Base-by-base conservation (phyloP, 495 filamentous ascomycete species). In the Staphylotrichum tortipilum region DNA sequence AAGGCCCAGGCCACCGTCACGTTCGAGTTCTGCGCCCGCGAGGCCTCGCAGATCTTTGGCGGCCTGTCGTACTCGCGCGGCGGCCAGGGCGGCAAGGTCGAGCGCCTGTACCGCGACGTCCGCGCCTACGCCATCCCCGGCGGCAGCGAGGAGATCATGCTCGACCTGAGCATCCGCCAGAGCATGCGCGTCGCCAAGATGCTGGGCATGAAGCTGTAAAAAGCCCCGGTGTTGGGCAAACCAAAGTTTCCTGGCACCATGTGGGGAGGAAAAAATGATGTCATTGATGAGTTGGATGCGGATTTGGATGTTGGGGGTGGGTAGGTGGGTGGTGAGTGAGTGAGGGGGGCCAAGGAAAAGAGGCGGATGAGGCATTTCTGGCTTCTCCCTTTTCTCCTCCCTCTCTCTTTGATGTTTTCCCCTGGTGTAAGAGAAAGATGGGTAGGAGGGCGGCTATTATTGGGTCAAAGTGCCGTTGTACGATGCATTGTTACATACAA, bases 91-190 rank as follows among this genome's bases (percentile, higher is more conserved):
- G 91, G 81, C 30, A 98, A 98, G 82, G 80, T 98, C 43, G 92
- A 98, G 79, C 71, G 92, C 29, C 70, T 98, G 56, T 98, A 98
- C 66, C 76, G 92, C 50, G 92, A 98, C 70, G 92, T 98, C n/a
- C 76, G 92, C 50, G 92, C 92, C 21, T 98, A 98, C 66, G 91
- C 92, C 41, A 98, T 98, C 56, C 92, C 92, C 4, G 92, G 92
- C 65, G 92, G 92, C 29, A 86, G 81, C 63, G 92, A 98, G 72
- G 92, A 98, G 78, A 98, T 98, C 52, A 98, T 98, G 92, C 71
- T 96, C 55, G 92, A 98, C 73, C 69, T 98, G 58, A 94, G 88
- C 68, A 95, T 98, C 67, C 77, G 92, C 53, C 92, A 98, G 74
- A 84, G 84, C 59, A 64, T 96, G 76, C 81, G 79, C 67, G 92